Evolutionary conservation across 805 yeast genomes (phyloP), one percentile per base, ranked within the genome.

Genomic region (Blastobotrys americana): DNA sequence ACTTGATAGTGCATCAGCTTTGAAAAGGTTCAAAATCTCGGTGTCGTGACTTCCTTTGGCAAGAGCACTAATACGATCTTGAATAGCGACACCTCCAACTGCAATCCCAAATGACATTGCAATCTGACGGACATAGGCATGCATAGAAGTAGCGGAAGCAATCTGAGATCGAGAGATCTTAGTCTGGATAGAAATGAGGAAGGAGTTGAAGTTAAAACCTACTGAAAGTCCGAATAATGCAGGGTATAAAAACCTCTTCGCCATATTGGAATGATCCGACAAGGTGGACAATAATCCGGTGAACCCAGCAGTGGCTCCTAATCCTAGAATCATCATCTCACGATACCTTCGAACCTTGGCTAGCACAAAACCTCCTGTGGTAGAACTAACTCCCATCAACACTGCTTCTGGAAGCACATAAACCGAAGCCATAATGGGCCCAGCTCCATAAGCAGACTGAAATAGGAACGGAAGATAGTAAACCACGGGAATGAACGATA

Each of bases 141-240:
- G 44, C 41, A 68, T 63, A 0, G 77, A 59, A 3, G 79, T 73
- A 2, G 74, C 65, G 58, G 75, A 56, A 4, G 67, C 64, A 3
- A 72, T 68, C 13, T 80, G 80, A 4, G 73, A 68, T 1, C 64
- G 57, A 47, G 74, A 71, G 28, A 82, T 79, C 8, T 77, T 76
- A 18, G 67, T 60, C 5, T 76, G 56, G 53, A 76, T 78, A 1
- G 73, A 65, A 1, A 71, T 56, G 25, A 74, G 54, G 39, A 73
- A 60, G 1, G 76, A 61, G 55, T 76, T 80, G 55, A 74, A 60
- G 43, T 60, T 63, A n/a, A 72, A 25, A 2, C 83, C 84, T 36
- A 69, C 57, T 0, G 73, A 66, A 3, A 70, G 59, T 19, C 83
- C 83, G 5, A 64, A 55, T 5, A 73, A 52, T 23, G 76, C 70